These are phyloP conservation scores for Solanum appendiculatum DNA, from an alignment of 257 asterid genomes.

Conservation along the genomic window DNA sequence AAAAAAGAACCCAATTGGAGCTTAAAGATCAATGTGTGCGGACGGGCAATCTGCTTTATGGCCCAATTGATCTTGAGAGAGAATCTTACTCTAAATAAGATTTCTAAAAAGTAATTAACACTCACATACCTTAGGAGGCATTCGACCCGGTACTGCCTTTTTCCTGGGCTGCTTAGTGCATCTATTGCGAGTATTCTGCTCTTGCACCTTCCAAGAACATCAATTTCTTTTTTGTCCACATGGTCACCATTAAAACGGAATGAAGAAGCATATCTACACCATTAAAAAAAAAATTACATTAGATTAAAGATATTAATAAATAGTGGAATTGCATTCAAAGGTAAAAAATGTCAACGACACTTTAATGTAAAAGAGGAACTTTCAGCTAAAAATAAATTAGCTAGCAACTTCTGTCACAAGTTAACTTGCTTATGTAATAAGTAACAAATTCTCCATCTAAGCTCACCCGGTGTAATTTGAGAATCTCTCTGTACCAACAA, in stretches of 20 bases:
- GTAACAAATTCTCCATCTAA: background rate
- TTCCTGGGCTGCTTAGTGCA: conserved; percentile 63
- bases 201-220: conserved; percentile 51
- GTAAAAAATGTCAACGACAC: background rate
- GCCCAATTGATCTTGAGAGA: background rate
- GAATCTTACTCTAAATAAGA: background rate
- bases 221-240: conserved; percentile 45
- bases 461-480: conserved; percentile 65
- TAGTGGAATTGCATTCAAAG: background rate
- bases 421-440: background rate
- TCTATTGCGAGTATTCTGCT: conserved; percentile 78
- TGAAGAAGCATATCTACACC: conserved; percentile 64
- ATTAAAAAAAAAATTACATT: background rate
- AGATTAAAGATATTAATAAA: background rate
- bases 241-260: conserved; percentile 61
- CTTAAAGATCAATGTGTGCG: background rate
- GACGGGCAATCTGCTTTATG: background rate
- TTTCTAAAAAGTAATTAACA: background rate
- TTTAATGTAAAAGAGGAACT: background rate
- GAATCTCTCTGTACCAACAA: conserved; percentile 86
- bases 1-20: background rate
- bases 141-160: conserved; percentile 45
- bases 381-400: background rate
- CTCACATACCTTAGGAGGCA: conserved; percentile 47
- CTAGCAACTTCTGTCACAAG: background rate